Evolutionary conservation across 352 stramenopile species (phyloP), one percentile per base, ranked within the genome.

Genomic region (Globisporangium emineosum): DNA sequence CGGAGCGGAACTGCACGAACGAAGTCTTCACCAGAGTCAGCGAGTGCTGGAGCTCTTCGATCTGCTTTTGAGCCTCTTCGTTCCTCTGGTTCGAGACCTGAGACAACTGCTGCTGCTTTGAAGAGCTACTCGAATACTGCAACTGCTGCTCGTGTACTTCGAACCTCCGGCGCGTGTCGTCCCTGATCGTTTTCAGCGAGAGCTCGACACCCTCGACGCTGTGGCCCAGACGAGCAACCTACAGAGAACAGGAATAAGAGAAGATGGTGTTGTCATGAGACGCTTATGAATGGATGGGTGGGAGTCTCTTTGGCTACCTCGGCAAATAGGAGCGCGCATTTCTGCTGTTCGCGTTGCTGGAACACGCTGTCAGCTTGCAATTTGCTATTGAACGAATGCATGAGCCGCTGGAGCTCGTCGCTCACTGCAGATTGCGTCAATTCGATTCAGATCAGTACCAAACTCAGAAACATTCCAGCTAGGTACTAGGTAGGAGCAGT

Each of bases 301-400:
- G 33, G 33, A 15, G 23, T 35, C 10, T 25, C 33, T n/a, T 1
- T 53, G 23, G n/a, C 13, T 58, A 76, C 71, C 67, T 93, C 84
- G 4, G 81, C 84, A 59, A 93, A 91, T 5, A 93, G 62, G 19
- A 91, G 66, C 8, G 81, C 79, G 10, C 73, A 69, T 30, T 93
- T 93, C 50, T 91, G 78, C 27, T 91, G 80, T 54, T 91, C 80
- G 7, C 75, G 79, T 59, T 90, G 80, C 55, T 89, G 73, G 47
- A 68, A 73, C 10, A 65, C 61, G 27, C 60, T 63, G 50, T 93
- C 84, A 25, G 75, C 62, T 51, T 93, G 81, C 9, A 79, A 37
- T 61, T 93, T 91, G 57, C 35, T 63, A 47, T 82, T 84, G 62
- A 93, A 84, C 5, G 79, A 64, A 27, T 77, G 59, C 5, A 72